Evolutionary conservation across 176 grass and related monocot species (phyloP).

Genomic region (Pharus latifolius): DNA sequence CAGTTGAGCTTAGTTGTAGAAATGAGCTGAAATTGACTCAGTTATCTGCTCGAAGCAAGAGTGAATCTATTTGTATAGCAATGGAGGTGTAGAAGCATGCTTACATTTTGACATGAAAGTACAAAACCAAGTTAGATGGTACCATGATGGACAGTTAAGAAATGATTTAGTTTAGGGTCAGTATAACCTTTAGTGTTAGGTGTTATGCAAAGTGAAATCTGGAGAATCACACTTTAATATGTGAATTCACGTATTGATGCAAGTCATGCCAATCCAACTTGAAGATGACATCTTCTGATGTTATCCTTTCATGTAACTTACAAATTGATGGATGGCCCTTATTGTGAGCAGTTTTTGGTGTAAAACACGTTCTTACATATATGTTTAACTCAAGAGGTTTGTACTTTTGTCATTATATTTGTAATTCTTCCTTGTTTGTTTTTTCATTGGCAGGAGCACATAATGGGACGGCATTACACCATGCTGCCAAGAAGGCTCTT

Average conservation of each 20-base stretch:
- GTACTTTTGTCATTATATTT: neutral
- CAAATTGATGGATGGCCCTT: neutral
- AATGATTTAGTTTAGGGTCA: neutral
- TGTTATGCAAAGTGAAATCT: neutral
- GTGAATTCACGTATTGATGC: neutral
- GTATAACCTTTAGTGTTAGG: neutral
- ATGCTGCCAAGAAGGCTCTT: slow-evolving; percentile 87
- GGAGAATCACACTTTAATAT: neutral
- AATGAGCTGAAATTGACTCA: neutral
- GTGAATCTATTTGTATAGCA: neutral
- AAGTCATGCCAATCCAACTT: neutral
- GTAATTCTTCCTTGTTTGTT: neutral
- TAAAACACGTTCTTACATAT: neutral
- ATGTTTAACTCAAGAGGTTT: neutral
- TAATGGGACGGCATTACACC: slow-evolving; percentile 84
- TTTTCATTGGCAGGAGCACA: slow-evolving; percentile 37
- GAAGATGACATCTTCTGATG: neutral
- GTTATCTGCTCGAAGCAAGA: neutral
- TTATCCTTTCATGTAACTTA: neutral
- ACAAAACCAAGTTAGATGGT: neutral
- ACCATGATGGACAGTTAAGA: neutral
- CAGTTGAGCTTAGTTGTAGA: neutral
- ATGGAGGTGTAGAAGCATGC: neutral
- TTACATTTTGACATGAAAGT: neutral
- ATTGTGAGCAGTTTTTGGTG: too few relatives aligned